A percentile compares a stretch with the other conserved stretches of the same genome.
Evolutionary conservation across 306 rosid species (phyloP).

Genomic region (Citrullus amarus): DNA sequence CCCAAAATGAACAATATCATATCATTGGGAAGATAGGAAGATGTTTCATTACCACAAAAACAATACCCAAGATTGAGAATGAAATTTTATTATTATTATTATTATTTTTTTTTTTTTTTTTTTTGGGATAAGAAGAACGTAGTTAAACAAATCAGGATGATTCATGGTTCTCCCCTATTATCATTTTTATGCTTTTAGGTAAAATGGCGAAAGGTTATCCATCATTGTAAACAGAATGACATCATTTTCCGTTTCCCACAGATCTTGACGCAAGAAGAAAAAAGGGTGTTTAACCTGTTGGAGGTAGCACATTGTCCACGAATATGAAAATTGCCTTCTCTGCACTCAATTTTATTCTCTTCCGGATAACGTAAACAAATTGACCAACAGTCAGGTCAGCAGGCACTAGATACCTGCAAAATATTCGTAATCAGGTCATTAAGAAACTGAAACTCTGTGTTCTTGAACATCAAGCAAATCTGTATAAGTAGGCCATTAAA

Average conservation of each 20-base stretch:
- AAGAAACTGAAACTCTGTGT: background rate
- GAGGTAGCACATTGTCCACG: conserved; percentile 35
- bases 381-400: conserved; percentile 41
- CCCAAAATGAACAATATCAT: too few relatives aligned
- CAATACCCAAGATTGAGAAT: background rate
- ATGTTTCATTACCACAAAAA: background rate
- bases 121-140: too few relatives aligned
- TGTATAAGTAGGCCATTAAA: background rate
- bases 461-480: background rate
- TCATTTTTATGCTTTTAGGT: background rate
- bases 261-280: background rate
- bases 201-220: background rate
- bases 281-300: conserved; percentile 24
- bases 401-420: conserved; percentile 34
- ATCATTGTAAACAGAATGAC: background rate
- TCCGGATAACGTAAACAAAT: conserved; percentile 39
- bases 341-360: conserved; percentile 39
- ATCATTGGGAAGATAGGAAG: too few relatives aligned
- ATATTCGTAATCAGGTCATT: background rate
- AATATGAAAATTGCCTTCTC: conserved; percentile 39
- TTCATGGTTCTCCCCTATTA: background rate
- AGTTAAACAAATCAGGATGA: background rate
- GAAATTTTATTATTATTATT: background rate
- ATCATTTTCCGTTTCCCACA: background rate
- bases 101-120: too few relatives aligned